Percentiles rank a stretch among this genome's conserved stretches.
These are phyloP conservation scores for Hypoxylon trugodes DNA, from an alignment of 495 filamentous ascomycete species.

Conservation along the genomic window DNA sequence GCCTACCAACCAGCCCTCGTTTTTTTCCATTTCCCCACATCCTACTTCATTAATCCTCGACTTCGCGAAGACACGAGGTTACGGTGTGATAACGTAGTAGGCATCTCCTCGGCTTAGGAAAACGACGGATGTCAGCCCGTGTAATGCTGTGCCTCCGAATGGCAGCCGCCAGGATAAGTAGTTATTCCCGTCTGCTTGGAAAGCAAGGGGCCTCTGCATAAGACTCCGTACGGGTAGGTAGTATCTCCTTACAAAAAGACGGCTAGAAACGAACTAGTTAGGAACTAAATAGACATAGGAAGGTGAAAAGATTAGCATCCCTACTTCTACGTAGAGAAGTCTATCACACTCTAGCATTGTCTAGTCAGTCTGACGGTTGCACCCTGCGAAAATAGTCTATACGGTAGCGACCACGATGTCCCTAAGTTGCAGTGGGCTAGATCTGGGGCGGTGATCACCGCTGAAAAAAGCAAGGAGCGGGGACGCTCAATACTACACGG, in stretches of 20 bases:
- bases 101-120: constrained; percentile 34
- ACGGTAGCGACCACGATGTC: constrained; percentile 18
- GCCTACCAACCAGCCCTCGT: constrained; percentile 16
- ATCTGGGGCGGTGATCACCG: constrained; percentile 25
- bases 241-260: constrained; percentile 3
- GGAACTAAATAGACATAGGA: constrained; percentile 3
- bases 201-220: constrained; percentile 10
- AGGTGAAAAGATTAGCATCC: constrained; percentile 2
- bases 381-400: constrained; percentile 2
- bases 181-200: constrained; percentile 26
- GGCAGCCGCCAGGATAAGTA: constrained; percentile 23
- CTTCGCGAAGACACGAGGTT: constrained; percentile 23
- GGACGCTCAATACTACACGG: constrained; percentile 17
- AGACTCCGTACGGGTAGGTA: constrained; percentile 16
- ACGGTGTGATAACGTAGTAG: constrained; percentile 7
- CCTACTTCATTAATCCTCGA: constrained; percentile 22
- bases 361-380: constrained; percentile 1
- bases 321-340: constrained; percentile 5
- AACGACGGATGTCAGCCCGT: constrained; percentile 25
- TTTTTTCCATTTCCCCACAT: constrained; percentile 35
- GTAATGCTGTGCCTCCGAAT: constrained; percentile 8
- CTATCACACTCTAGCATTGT: constrained; percentile 9
- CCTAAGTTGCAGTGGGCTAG: constrained; percentile 11
- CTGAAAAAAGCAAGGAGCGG: constrained; percentile 25
- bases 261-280: not conserved